These are phyloP conservation scores for Crithidia expoeki DNA, from an alignment of 208 protist species.

Conservation along the genomic window DNA sequence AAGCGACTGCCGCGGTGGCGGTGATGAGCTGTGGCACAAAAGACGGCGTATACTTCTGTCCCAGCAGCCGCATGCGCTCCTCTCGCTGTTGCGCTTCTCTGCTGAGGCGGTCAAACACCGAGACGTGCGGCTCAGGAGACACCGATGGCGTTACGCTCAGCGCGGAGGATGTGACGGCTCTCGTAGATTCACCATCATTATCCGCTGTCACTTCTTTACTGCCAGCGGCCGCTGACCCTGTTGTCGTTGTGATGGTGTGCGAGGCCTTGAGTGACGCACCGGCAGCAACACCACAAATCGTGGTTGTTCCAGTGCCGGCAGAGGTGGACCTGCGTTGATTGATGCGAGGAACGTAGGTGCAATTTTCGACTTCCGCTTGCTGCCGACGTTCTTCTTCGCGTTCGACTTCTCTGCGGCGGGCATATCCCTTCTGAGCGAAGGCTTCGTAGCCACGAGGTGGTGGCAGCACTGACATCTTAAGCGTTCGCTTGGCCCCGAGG, in stretches of 20 bases:
- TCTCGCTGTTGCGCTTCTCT: constrained; percentile 19
- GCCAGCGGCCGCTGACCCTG: background rate
- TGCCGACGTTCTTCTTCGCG: constrained; percentile 20
- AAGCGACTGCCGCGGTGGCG: background rate
- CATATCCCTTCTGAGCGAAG: constrained; percentile 27
- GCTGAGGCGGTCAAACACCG: constrained; percentile 25
- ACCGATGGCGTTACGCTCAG: background rate
- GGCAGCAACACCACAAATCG: too few species aligned
- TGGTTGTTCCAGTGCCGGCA: background rate
- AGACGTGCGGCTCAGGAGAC: background rate
- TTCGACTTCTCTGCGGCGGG: constrained; percentile 14
- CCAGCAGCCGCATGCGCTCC: constrained; percentile 20
- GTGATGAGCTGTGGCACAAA: constrained; percentile 25
- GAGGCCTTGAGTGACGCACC: too few species aligned
- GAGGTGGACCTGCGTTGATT: constrained; percentile 5
- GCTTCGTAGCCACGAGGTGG: constrained; percentile 23
- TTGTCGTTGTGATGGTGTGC: background rate
- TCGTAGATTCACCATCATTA: too few species aligned
- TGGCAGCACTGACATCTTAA: constrained; percentile 26
- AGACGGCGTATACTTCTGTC: constrained; percentile 24
- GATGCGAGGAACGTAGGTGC: constrained; percentile 22
- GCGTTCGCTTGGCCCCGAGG: background rate
- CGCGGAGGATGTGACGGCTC: background rate
- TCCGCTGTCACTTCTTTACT: too few species aligned
- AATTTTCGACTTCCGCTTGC: constrained; percentile 20